phyloP scores from a whole-genome alignment of 1,139 yeast genomes.

The Blastobotrys petasosporus region DNA sequence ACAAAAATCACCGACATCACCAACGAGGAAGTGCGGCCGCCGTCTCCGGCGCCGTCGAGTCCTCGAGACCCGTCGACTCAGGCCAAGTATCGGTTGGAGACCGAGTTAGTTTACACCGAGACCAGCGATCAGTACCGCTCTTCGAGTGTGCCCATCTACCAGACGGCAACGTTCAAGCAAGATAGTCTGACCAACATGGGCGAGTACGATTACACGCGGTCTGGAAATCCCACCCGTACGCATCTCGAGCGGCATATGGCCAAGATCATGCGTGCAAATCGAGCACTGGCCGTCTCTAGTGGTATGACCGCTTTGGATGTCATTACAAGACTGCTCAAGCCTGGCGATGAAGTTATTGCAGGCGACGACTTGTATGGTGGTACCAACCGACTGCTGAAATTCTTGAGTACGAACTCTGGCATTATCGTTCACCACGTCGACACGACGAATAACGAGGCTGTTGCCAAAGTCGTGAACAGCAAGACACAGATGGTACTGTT shows the following conservation, averaged over 20 bases:
- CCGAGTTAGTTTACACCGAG: conserved; percentile 65
- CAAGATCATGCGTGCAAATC: conserved; percentile 65
- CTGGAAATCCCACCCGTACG: conserved; percentile 92
- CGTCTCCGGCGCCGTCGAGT: conserved; percentile 36
- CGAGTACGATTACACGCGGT: conserved; percentile 83
- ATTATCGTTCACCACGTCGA: conserved; percentile 71
- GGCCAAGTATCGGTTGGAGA: conserved; percentile 44
- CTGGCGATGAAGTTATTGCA: conserved; percentile 82
- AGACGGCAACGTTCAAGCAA: conserved; percentile 89
- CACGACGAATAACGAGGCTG: conserved; percentile 63
- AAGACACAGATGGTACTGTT: conserved; percentile 70
- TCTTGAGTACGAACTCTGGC: conserved; percentile 60
- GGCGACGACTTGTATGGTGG: conserved; percentile 95
- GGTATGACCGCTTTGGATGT: conserved; percentile 94
- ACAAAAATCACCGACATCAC: conserved; percentile 1
- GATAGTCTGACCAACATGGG: conserved; percentile 70
- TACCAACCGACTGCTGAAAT: conserved; percentile 76
- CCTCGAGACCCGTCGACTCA: conserved; percentile 22
- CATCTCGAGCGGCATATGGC: conserved; percentile 71
- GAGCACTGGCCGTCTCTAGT: conserved; percentile 74
- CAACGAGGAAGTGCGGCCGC: conserved; percentile 9
- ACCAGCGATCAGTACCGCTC: conserved; percentile 72
- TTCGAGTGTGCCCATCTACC: conserved; percentile 83
- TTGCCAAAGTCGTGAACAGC: conserved; percentile 38
- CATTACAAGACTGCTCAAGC: conserved; percentile 61